Evolutionary conservation across 139 green algal species (phyloP).

Genomic region (Zygnema circumcarinatum): DNA sequence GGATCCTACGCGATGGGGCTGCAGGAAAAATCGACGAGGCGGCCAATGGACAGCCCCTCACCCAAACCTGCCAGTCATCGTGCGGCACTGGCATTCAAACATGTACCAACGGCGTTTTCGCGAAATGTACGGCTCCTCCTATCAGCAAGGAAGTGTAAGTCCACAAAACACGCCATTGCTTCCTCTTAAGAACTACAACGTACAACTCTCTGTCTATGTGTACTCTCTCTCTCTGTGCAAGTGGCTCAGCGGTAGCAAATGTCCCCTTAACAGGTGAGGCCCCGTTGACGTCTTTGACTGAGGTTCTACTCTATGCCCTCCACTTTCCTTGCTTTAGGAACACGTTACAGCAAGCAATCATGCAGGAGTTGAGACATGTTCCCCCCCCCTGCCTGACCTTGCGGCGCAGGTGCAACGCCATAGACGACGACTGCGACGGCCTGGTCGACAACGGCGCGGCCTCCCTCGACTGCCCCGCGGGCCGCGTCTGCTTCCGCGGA

Average conservation of each 20-base stretch:
- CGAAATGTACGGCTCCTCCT: constrained; percentile 1
- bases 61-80: background rate
- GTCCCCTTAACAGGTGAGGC: too few relatives aligned
- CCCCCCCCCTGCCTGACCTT: background rate
- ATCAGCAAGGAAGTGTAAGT: constrained; percentile 9
- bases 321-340: background rate
- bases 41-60: background rate
- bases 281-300: background rate
- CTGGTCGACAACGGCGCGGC: constrained; percentile 18
- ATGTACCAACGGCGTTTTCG: background rate
- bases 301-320: background rate
- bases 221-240: background rate
- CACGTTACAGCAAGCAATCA: background rate
- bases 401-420: constrained; percentile 9
- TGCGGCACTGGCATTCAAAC: constrained; percentile 1
- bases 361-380: too few relatives aligned
- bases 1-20: too few relatives aligned
- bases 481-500: constrained; percentile 12
- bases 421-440: constrained; percentile 37
- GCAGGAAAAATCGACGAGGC: constrained; percentile 12
- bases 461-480: constrained; percentile 13
- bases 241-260: background rate
- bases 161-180: background rate
- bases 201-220: background rate
- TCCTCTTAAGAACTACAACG: background rate